Percentiles rank a stretch among this genome's conserved stretches.
Evolutionary conservation across 2,329 filamentous ascomycete species (phyloP).

Genomic region (Penicillium oxalicum): DNA sequence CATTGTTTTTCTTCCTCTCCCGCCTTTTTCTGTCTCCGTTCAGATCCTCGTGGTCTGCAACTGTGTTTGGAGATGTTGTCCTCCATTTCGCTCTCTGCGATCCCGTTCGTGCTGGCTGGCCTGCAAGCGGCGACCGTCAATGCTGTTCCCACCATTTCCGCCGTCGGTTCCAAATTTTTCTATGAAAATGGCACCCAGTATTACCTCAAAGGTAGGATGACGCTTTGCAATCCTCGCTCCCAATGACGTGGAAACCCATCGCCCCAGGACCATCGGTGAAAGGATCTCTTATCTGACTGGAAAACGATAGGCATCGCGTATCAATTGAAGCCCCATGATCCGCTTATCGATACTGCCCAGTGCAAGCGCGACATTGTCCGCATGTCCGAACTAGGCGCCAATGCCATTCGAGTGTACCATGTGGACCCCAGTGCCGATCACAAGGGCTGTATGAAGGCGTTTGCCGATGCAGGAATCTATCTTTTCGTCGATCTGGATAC

Average conservation of each 20-base stretch:
- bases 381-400: conserved; percentile 76
- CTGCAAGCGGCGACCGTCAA: conserved; percentile 24
- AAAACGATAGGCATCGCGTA: conserved; percentile 62
- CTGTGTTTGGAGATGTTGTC: conserved; percentile 17
- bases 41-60: background rate
- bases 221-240: background rate
- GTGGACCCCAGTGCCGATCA: conserved; percentile 69
- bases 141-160: conserved; percentile 52
- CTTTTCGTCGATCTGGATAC: conserved; percentile 70
- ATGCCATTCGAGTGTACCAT: conserved; percentile 83
- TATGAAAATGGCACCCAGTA: conserved; percentile 72
- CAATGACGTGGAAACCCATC: background rate
- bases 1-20: too few species aligned
- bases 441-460: conserved; percentile 71
- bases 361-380: conserved; percentile 67
- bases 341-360: conserved; percentile 68
- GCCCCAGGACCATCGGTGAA: too few species aligned
- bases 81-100: conserved; percentile 13
- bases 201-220: conserved; percentile 66
- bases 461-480: conserved; percentile 76
- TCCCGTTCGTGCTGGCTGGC: conserved; percentile 23
- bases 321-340: conserved; percentile 61
- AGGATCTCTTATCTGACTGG: conserved; percentile 1
- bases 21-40: background rate
- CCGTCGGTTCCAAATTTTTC: conserved; percentile 78